These are phyloP conservation scores for Herpetospermum pedunculosum DNA, from an alignment of 306 rosid genomes.

Conservation along the genomic window DNA sequence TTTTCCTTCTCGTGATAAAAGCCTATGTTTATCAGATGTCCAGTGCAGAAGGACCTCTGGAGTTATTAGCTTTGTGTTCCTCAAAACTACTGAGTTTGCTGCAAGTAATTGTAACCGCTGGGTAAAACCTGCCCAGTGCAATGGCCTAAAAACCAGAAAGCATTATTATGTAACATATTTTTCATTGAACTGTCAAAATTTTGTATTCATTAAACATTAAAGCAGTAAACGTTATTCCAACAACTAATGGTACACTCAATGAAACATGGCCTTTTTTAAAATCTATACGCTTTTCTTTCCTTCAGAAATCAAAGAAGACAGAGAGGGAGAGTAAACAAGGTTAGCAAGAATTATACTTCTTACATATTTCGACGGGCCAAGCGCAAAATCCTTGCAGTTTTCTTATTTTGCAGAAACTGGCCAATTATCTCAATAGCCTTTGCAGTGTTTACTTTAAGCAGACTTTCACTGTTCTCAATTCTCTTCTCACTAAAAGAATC, in stretches of 20 bases:
- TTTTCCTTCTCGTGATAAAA: slow-evolving; percentile 35
- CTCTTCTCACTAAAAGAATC: slow-evolving; percentile 38
- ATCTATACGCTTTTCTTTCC: background rate
- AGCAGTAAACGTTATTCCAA: background rate
- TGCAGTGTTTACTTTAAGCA: slow-evolving; percentile 44
- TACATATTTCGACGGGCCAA: slow-evolving; percentile 72
- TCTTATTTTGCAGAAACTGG: slow-evolving; percentile 53
- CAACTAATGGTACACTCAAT: background rate
- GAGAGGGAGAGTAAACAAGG: slow-evolving; percentile 4
- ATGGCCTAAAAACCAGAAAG: slow-evolving; percentile 49
- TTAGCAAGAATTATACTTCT: slow-evolving; percentile 13
- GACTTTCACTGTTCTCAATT: slow-evolving; percentile 32
- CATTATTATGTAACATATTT: background rate
- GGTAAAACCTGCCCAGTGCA: slow-evolving; percentile 56
- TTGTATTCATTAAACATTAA: background rate
- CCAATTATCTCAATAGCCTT: slow-evolving; percentile 65
- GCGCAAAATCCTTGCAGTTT: slow-evolving; percentile 53
- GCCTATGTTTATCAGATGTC: slow-evolving; percentile 31
- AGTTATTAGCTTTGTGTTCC: slow-evolving; percentile 41
- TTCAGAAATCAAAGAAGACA: slow-evolving; percentile 7
- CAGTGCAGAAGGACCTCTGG: slow-evolving; percentile 45
- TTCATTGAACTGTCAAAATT: slow-evolving; percentile 13
- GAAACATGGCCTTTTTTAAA: background rate
- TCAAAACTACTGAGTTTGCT: slow-evolving; percentile 54
- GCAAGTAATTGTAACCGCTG: slow-evolving; percentile 48